Conservation (phyloP, 495 filamentous ascomycete genomes). For the Apiosordaria backusii region DNA sequence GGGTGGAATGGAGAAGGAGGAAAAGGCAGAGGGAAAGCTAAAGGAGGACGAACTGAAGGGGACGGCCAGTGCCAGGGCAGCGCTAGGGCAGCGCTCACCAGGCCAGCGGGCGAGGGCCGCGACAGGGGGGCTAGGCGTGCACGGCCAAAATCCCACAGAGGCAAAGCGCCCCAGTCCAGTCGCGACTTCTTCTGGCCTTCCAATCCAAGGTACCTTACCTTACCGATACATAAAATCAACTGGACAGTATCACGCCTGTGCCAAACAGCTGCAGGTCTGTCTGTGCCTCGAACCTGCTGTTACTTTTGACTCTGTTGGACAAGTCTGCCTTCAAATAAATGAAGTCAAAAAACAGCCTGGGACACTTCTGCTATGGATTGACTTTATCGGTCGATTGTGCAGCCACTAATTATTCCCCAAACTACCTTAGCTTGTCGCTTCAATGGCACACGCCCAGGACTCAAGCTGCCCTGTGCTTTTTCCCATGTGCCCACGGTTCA, state of each 20-base stretch:
- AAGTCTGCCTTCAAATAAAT: not conserved
- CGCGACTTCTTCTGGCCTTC: slow-evolving; percentile 9
- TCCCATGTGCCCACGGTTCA: not conserved
- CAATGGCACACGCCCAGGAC: not conserved
- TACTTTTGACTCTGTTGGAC: too few relatives aligned
- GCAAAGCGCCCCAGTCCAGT: slow-evolving; percentile 11
- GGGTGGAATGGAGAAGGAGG: slow-evolving; percentile 28
- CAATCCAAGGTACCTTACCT: too few relatives aligned
- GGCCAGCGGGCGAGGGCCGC: slow-evolving; percentile 14
- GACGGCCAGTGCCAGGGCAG: not conserved
- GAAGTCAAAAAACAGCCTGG: not conserved
- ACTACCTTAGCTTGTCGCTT: too few relatives aligned
- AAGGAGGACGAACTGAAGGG: slow-evolving; percentile 19
- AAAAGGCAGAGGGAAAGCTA: slow-evolving; percentile 27
- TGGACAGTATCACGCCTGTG: too few relatives aligned
- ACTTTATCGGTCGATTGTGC: slow-evolving; percentile 9
- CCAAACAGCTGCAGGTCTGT: slow-evolving; percentile 6
- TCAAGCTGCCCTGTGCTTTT: slow-evolving; percentile 1
- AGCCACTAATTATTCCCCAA: not conserved
- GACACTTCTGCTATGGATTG: slow-evolving; percentile 1
- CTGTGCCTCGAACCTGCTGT: slow-evolving; percentile 12
- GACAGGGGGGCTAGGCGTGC: slow-evolving; percentile 15
- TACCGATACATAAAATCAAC: too few relatives aligned
- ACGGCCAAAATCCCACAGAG: slow-evolving; percentile 14
- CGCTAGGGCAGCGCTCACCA: not conserved